Evolutionary conservation across 2,329 filamentous ascomycete species (phyloP).

Genomic region (Aspergillus pseudoviridinutans): DNA sequence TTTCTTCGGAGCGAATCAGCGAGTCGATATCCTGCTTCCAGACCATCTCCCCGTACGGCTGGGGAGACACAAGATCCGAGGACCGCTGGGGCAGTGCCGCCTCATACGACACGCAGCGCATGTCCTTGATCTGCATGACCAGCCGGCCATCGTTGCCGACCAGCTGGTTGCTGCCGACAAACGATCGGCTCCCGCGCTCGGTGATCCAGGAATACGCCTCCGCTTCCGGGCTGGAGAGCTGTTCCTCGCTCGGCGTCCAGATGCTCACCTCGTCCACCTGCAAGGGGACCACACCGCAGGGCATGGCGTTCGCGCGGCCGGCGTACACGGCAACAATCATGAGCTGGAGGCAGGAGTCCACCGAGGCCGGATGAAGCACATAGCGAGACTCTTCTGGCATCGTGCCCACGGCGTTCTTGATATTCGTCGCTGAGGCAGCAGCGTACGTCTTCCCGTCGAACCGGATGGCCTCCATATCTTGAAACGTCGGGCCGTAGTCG

Average conservation of each 20-base stretch:
- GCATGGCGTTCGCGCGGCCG: slow-evolving; percentile 10
- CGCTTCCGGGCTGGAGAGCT: not conserved
- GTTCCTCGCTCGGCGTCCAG: not conserved
- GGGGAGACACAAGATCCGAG: not conserved
- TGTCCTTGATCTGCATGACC: slow-evolving; percentile 11
- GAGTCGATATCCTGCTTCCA: slow-evolving; percentile 14
- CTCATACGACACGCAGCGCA: slow-evolving; percentile 14
- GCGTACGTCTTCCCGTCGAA: not conserved
- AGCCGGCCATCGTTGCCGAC: slow-evolving; percentile 2
- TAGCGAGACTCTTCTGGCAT: slow-evolving; percentile 7
- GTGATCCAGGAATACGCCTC: slow-evolving; percentile 7
- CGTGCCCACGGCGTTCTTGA: not conserved
- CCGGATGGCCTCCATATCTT: not conserved
- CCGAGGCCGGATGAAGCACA: slow-evolving; percentile 7
- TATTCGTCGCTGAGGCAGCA: not conserved
- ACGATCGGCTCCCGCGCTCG: slow-evolving; percentile 3
- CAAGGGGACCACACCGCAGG: slow-evolving; percentile 13
- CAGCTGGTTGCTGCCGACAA: slow-evolving; percentile 8
- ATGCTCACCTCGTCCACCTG: slow-evolving; percentile 14
- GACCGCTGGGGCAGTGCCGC: slow-evolving; percentile 9
- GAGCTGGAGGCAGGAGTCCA: slow-evolving; percentile 19
- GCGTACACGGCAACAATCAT: slow-evolving; percentile 13
- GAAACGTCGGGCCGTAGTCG: slow-evolving; percentile 11
- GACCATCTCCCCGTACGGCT: slow-evolving; percentile 10
- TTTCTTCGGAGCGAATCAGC: not conserved